Evolutionary conservation across 139 green algal species (phyloP).

Genomic region (Chlamydomonas sp.): DNA sequence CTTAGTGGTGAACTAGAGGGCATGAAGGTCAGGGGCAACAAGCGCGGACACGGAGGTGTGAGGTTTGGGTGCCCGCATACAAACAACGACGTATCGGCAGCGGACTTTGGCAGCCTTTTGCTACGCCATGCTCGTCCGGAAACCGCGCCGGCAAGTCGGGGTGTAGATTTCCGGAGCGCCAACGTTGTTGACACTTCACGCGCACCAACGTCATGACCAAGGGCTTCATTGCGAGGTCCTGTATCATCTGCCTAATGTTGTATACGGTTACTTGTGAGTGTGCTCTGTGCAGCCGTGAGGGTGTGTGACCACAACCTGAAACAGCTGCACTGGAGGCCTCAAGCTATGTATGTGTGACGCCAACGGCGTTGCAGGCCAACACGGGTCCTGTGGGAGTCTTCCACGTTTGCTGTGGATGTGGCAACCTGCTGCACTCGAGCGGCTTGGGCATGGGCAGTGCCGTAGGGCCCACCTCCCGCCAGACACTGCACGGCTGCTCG

Average conservation of each 20-base stretch:
- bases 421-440: neutral
- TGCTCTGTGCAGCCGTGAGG: too few species aligned
- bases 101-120: neutral
- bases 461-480: neutral
- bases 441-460: neutral
- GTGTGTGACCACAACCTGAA: too few species aligned
- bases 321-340: too few species aligned
- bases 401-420: conserved; percentile 16
- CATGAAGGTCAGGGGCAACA: too few species aligned
- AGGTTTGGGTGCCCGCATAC: neutral
- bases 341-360: neutral
- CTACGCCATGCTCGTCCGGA: neutral
- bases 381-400: neutral
- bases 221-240: too few species aligned
- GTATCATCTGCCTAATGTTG: too few species aligned
- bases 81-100: neutral
- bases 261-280: too few species aligned
- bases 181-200: too few species aligned
- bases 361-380: neutral
- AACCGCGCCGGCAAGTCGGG: neutral
- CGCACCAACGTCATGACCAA: too few species aligned
- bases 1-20: too few species aligned
- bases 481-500: neutral
- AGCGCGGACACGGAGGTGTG: too few species aligned
- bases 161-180: too few species aligned